Evolutionary conservation across 176 grass and related monocot species (phyloP).

Genomic region (Oryza australiensis): DNA sequence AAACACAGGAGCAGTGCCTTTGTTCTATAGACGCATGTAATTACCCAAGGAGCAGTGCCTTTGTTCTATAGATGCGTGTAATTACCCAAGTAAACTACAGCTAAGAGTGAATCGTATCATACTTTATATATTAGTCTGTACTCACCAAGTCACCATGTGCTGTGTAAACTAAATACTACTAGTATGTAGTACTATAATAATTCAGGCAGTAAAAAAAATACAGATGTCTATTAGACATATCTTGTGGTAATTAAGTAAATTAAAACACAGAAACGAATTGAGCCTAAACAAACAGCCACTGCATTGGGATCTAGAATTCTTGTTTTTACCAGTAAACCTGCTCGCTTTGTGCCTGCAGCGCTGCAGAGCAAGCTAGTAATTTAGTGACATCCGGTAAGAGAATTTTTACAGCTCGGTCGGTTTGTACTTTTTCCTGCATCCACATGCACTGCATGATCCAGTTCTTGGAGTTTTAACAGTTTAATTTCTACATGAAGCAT

Average conservation of each 20-base stretch:
- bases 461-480: slow-evolving; percentile 43
- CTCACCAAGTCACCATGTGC: not conserved
- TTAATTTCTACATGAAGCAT: slow-evolving; percentile 32
- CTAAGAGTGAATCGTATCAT: not conserved
- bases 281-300: no score
- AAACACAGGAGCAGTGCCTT: no score
- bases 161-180: no score
- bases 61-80: no score
- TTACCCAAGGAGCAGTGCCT: no score
- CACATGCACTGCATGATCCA: slow-evolving; percentile 43
- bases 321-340: slow-evolving; percentile 35
- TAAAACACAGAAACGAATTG: no score
- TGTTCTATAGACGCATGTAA: no score
- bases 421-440: slow-evolving; percentile 34
- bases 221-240: no score
- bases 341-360: slow-evolving; percentile 29
- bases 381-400: slow-evolving; percentile 18
- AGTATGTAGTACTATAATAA: no score
- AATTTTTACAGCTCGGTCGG: slow-evolving; percentile 39
- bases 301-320: slow-evolving; percentile 6
- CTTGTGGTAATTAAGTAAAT: no score
- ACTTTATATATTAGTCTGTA: not conserved
- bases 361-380: slow-evolving; percentile 34
- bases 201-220: no score
- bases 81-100: not conserved